Evolutionary conservation across 768 basidiomycete species (phyloP).

Genomic region (Russula virescens): DNA sequence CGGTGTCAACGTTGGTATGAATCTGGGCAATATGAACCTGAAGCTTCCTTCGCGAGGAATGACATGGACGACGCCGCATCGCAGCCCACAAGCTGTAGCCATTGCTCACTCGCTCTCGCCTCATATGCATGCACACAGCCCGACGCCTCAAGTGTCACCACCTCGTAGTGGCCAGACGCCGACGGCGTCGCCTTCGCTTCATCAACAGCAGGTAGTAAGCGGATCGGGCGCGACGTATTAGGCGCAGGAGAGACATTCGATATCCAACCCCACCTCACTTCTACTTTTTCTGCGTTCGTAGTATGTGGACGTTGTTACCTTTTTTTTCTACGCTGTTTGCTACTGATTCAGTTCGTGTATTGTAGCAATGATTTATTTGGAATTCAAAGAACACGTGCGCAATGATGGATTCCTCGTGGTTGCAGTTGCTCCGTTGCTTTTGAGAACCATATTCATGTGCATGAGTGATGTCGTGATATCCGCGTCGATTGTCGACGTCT

Average conservation of each 20-base stretch:
- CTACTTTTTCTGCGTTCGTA: constrained; percentile 18
- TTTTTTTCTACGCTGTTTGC: constrained; percentile 10
- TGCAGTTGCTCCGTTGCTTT: too few relatives aligned
- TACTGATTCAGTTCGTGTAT: constrained; percentile 21
- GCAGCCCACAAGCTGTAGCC: constrained; percentile 27
- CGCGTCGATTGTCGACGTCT: too few relatives aligned
- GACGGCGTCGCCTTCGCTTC: constrained; percentile 32
- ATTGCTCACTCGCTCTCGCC: constrained; percentile 30
- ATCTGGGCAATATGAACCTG: constrained; percentile 41
- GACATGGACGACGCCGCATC: constrained; percentile 34
- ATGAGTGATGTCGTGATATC: too few relatives aligned
- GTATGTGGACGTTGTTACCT: constrained; percentile 17
- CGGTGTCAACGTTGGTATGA: constrained; percentile 29
- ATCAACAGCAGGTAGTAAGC: constrained; percentile 32
- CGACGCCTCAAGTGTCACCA: constrained; percentile 31
- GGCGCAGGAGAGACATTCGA: not conserved
- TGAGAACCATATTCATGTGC: too few relatives aligned
- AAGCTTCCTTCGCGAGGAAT: constrained; percentile 38
- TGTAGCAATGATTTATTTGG: constrained; percentile 24
- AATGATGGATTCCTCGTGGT: not conserved
- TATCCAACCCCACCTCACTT: constrained; percentile 18
- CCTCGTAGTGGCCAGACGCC: constrained; percentile 30
- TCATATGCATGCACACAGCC: constrained; percentile 30
- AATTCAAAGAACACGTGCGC: constrained; percentile 13
- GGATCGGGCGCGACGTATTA: constrained; percentile 26